Percentiles rank a stretch among this genome's conserved stretches.
These are phyloP conservation scores for Leccinum fibrillosum DNA, from an alignment of 768 basidiomycete species.

Conservation along the genomic window DNA sequence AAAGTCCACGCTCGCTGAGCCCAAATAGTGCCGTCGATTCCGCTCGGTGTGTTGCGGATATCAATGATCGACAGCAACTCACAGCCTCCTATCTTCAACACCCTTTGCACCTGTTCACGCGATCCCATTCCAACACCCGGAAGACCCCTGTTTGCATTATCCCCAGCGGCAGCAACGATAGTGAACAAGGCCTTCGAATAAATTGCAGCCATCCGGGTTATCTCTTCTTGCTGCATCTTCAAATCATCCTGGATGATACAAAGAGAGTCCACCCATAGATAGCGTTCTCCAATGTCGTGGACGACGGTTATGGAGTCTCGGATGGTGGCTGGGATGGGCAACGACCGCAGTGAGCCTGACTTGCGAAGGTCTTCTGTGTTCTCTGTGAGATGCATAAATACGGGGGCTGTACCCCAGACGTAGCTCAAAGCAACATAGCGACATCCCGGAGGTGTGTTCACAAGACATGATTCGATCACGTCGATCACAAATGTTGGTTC, in stretches of 20 bases:
- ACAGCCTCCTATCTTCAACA: slow-evolving; percentile 4
- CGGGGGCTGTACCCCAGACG: slow-evolving; percentile 14
- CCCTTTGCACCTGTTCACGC: slow-evolving; percentile 6
- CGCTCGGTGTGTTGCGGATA: background rate
- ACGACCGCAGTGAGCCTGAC: background rate
- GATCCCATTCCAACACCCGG: slow-evolving; percentile 4
- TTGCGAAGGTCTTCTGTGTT: slow-evolving; percentile 8
- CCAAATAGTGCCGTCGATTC: slow-evolving; percentile 8
- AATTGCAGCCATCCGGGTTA: slow-evolving; percentile 23
- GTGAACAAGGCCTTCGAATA: slow-evolving; percentile 19
- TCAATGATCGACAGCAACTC: slow-evolving; percentile 15
- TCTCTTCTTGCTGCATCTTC: slow-evolving; percentile 16
- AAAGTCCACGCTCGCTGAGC: slow-evolving; percentile 19
- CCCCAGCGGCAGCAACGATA: slow-evolving; percentile 16
- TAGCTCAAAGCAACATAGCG: slow-evolving; percentile 28
- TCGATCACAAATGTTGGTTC: slow-evolving; percentile 16
- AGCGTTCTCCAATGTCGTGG: slow-evolving; percentile 19
- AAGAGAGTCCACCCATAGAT: slow-evolving; percentile 27
- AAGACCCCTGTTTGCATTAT: slow-evolving; percentile 10
- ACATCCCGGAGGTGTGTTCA: slow-evolving; percentile 11
- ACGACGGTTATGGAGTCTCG: slow-evolving; percentile 22
- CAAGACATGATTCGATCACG: slow-evolving; percentile 14
- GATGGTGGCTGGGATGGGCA: slow-evolving; percentile 20
- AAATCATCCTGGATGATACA: slow-evolving; percentile 23
- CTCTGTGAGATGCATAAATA: slow-evolving; percentile 11